These are phyloP conservation scores for Articulospora tetracladia DNA, from an alignment of 495 filamentous ascomycete genomes.

Conservation along the genomic window DNA sequence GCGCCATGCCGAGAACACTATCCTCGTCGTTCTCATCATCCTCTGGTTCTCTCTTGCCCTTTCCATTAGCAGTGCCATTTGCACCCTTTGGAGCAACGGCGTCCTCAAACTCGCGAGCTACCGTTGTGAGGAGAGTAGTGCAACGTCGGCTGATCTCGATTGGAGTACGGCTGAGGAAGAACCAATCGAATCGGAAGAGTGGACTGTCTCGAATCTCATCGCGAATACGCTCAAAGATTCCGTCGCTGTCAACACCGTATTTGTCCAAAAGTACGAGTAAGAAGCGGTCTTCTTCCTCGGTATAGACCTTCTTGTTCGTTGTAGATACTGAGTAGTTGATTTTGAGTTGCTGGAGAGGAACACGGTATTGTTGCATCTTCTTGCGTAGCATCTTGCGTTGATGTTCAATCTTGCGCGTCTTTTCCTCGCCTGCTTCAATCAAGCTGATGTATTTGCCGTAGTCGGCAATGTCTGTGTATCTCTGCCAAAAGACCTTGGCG, in stretches of 20 bases:
- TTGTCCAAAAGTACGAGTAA: slow-evolving; percentile 88
- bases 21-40: slow-evolving; percentile 85
- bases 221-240: slow-evolving; percentile 79
- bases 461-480: slow-evolving; percentile 82
- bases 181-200: slow-evolving; percentile 98
- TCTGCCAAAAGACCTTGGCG: slow-evolving; percentile 90
- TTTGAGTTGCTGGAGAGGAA: slow-evolving; percentile 94
- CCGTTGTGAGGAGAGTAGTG: slow-evolving; percentile 89
- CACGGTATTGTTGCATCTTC: slow-evolving; percentile 94
- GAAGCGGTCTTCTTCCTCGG: slow-evolving; percentile 97
- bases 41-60: slow-evolving; percentile 68
- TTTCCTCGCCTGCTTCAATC: slow-evolving; percentile 90
- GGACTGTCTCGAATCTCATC: slow-evolving; percentile 93
- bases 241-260: slow-evolving; percentile 82
- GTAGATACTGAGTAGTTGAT: slow-evolving; percentile 98
- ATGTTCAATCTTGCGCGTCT: slow-evolving; percentile 80
- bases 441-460: slow-evolving; percentile 81
- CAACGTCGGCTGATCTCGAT: slow-evolving; percentile 88
- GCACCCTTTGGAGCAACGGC: slow-evolving; percentile 34
- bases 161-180: slow-evolving; percentile 92
- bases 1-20: slow-evolving; percentile 63
- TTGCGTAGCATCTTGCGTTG: slow-evolving; percentile 91
- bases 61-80: slow-evolving; percentile 61
- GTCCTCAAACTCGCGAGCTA: slow-evolving; percentile 89
- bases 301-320: slow-evolving; percentile 99